Evolutionary conservation across 225 moss, liverwort and hornwort genomes (phyloP), one percentile per base, ranked within the genome.

Genomic region (Neckera pumila): DNA sequence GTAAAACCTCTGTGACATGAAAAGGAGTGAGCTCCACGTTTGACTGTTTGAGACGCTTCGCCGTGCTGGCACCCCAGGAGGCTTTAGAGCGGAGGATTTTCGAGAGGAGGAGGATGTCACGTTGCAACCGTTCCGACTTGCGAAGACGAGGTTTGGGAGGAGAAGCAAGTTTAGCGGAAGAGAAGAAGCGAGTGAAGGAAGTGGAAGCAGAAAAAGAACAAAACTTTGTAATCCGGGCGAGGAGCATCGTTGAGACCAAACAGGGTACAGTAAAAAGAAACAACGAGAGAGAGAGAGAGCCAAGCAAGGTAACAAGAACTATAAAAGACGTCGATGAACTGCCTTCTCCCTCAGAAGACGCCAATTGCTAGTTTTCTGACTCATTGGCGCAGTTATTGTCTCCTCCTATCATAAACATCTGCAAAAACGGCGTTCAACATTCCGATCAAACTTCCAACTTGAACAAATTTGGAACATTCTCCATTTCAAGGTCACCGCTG

Each of bases 1-100:
- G 84, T 64, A 93, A 64, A 67, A 93, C 88, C 89, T 93, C 93
- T 13, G 92, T 92, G 43, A 93, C 92, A 70, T 93, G 92, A 78
- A 88, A 91, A 25, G 93, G 88, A 17, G 87, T 91, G 65, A 93
- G 81, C 62, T 88, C 84, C 45, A 93, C 65, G 53, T 91, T 89
- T 12, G 93, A 92, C 69, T 91, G 88, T 36, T 93, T 93, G 54
- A 92, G 84, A n/a, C 89, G 91, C 89, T 93, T 92, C 11, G 84
- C 92, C 1, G 93, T 92, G 38, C 89, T 90, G 76, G 93, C 93
- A 47, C 92, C 92, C 93, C 93, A 93, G 33, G 88, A 78, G 49
- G 87, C 88, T 84, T 88, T 93, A 6, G 90, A 90, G 84, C 81
- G 92, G 33, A 93, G 86, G 17, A 93, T 93, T 53, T 89, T 92